A percentile compares a stretch with the other conserved stretches of the same genome.
Conservation (phyloP, 352 stramenopile genomes). For the Blastocystis sp. region DNA sequence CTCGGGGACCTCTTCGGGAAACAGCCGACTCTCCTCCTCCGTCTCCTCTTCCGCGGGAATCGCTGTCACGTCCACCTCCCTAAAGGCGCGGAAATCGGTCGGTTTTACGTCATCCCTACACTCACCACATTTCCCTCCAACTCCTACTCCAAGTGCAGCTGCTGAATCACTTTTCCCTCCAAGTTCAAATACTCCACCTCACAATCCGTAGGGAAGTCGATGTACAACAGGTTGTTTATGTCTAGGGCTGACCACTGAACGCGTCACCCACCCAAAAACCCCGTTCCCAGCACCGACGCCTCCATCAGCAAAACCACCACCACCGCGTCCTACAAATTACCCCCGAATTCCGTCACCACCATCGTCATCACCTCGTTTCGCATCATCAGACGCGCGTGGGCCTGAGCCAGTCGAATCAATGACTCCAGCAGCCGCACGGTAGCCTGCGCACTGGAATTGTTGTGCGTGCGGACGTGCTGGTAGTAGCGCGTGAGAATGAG, state of each 20-base stretch:
- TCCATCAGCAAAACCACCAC: constrained; percentile 65
- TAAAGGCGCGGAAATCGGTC: constrained; percentile 7
- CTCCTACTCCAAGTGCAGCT: constrained; percentile 44
- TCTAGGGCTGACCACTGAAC: not conserved
- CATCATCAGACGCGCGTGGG: constrained; percentile 72
- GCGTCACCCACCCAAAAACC: constrained; percentile 12
- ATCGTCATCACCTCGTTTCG: constrained; percentile 54
- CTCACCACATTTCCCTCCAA: not conserved
- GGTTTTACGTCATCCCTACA: constrained; percentile 22
- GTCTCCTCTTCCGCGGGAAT: not conserved
- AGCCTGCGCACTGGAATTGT: constrained; percentile 70
- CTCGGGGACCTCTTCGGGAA: not conserved
- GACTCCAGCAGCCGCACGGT: constrained; percentile 73
- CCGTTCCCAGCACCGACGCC: constrained; percentile 61
- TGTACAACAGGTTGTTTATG: constrained; percentile 65
- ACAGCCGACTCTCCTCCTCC: not conserved
- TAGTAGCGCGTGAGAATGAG: constrained; percentile 61
- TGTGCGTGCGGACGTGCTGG: constrained; percentile 70
- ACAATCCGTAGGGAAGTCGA: constrained; percentile 58
- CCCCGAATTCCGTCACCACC: not conserved
- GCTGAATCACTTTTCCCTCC: constrained; percentile 8
- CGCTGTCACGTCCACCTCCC: not conserved
- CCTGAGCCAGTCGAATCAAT: constrained; percentile 72
- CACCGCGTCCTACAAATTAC: constrained; percentile 15
- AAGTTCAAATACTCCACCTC: constrained; percentile 64